Evolutionary conservation across 441 rosid genomes (phyloP).

Genomic region (Populus hybrid): DNA sequence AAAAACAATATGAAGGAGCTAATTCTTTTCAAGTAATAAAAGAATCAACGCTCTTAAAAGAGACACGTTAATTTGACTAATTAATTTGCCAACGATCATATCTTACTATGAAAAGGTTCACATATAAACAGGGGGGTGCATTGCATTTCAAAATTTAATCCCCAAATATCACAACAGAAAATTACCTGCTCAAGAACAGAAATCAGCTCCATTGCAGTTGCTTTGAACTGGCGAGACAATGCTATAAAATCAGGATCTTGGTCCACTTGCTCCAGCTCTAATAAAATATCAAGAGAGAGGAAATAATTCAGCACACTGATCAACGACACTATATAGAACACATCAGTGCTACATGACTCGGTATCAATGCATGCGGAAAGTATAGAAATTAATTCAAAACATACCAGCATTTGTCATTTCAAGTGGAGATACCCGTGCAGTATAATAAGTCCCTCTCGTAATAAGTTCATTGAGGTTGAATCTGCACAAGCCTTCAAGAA

Average conservation of each 20-base stretch:
- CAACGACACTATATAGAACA: conserved; percentile 4
- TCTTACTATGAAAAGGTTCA: neutral
- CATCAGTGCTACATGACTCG: neutral
- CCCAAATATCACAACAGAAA: neutral
- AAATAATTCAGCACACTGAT: conserved; percentile 25
- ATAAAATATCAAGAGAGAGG: conserved; percentile 24
- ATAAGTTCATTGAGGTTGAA: conserved; percentile 91
- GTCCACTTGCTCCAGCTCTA: conserved; percentile 92
- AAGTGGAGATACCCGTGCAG: conserved; percentile 79
- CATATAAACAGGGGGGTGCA: neutral
- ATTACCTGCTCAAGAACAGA: conserved; percentile 92
- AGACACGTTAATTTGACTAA: too few species aligned
- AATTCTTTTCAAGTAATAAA: neutral
- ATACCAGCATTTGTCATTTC: conserved; percentile 87
- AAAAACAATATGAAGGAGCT: neutral
- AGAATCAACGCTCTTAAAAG: neutral
- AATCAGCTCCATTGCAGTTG: conserved; percentile 93
- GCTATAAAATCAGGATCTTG: conserved; percentile 83
- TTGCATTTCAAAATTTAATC: neutral
- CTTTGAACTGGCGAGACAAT: conserved; percentile 89
- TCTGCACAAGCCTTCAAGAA: conserved; percentile 94
- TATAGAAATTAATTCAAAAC: conserved; percentile 19
- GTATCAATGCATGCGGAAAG: neutral
- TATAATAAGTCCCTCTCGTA: conserved; percentile 84
- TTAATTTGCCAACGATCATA: neutral